Evolutionary conservation across 169 alveolate species (phyloP), one percentile per base, ranked within the genome.

Genomic region (Eimeria necatrix): DNA sequence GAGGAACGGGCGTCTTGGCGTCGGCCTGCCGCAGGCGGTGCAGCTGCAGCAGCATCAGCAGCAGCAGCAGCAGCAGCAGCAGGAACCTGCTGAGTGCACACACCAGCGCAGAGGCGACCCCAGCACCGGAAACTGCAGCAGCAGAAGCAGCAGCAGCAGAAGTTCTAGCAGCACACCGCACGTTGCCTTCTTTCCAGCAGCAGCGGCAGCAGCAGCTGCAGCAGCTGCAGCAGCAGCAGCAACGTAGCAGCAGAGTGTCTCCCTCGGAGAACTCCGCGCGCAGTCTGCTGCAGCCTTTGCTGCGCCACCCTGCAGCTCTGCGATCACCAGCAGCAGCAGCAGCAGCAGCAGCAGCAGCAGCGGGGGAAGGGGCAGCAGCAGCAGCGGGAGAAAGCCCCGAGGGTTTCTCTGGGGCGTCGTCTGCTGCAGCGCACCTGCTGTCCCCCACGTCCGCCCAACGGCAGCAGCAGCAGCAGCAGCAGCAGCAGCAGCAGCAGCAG

Each of bases 161-260:
- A 8, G n/a, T 61, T 61, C 24, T 26, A 61, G 12, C 73, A 61
- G n/a, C 73, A 3, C 24, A 9, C 12, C 16, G 73, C 73, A 0
- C 73, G 41, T 61, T 2, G n/a, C 9, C 73, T 26, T 26, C 73
- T n/a, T n/a, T n/a, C n/a, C n/a, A n/a, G n/a, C n/a, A n/a, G n/a
- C n/a, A n/a, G n/a, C n/a, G n/a, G n/a, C n/a, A n/a, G n/a, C n/a
- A 61, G 24, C 53, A 71, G 53, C 41, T n/a, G 41, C 83, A 71
- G 83, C 83, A 71, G 49, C 46, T n/a, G 83, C 83, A 71, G 83
- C 83, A 71, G 83, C 83, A 71, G n/a, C 73, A 2, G 73, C 73
- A 61, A 26, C 0, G 9, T 74, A 8, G 18, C 85, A 7, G n/a
- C 59, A 74, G 85, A 53, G n/a, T 74, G 22, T 41, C 24, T 74